Percentiles rank a stretch among this genome's conserved stretches.
These are phyloP conservation scores for Coemansia aciculifera DNA, from an alignment of 192 early-diverging fungal genomes.

Conservation along the genomic window DNA sequence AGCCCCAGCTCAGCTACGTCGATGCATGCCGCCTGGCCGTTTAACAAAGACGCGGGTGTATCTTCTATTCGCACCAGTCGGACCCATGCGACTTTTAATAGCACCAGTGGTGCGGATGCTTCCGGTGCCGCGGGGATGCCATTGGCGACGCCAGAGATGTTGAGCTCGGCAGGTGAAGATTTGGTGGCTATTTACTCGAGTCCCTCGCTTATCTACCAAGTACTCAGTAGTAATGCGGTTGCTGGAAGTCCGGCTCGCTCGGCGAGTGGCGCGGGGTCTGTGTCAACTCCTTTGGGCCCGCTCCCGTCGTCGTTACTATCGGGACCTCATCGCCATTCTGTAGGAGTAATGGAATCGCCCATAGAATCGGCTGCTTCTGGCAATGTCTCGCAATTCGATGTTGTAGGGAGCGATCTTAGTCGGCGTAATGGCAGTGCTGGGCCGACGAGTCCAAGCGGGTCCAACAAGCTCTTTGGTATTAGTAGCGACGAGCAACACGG, in stretches of 20 bases:
- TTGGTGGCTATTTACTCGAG: slow-evolving; percentile 40
- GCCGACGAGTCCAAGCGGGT: neutral
- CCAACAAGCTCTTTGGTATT: neutral
- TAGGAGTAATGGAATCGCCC: slow-evolving; percentile 30
- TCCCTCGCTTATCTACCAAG: slow-evolving; percentile 46
- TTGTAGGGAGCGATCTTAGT: neutral
- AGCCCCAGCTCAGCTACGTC: slow-evolving; percentile 30
- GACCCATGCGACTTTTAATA: neutral
- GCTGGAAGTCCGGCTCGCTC: neutral
- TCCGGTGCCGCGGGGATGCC: neutral
- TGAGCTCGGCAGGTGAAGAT: slow-evolving; percentile 28
- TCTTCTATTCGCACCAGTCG: neutral
- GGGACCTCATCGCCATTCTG: neutral
- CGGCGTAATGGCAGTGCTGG: neutral
- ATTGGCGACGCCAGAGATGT: slow-evolving; percentile 11
- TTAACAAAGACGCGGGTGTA: slow-evolving; percentile 29
- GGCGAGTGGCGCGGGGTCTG: neutral
- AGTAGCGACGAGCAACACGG: neutral
- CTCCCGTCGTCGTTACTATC: slow-evolving; percentile 16
- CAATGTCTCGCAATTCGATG: slow-evolving; percentile 30
- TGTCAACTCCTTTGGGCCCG: neutral
- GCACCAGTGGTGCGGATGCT: neutral
- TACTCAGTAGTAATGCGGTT: slow-evolving; percentile 14
- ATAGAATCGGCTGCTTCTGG: slow-evolving; percentile 16
- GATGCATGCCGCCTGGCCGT: slow-evolving; percentile 46